phyloP scores from a whole-genome alignment of 208 protist species.

The Crithidia fasciculata region DNA sequence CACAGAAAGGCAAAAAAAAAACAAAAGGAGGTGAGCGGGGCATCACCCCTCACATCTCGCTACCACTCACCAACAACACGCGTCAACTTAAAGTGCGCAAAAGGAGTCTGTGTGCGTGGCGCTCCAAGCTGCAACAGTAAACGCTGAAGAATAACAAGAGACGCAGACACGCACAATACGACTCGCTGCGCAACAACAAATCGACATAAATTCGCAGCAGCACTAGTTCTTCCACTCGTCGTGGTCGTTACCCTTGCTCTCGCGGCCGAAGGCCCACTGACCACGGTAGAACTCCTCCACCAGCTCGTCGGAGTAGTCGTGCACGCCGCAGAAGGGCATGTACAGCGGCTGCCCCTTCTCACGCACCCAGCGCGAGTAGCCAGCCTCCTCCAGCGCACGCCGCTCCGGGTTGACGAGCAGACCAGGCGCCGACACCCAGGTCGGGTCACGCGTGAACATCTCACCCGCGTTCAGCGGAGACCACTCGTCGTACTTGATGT shows the following conservation, averaged over 20 bases:
- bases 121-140: too few species aligned
- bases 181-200: too few species aligned
- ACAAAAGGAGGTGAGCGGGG: too few species aligned
- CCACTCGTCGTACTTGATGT: slow-evolving; percentile 86
- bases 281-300: slow-evolving; percentile 92
- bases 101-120: too few species aligned
- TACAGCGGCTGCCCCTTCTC: slow-evolving; percentile 86
- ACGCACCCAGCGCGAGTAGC: slow-evolving; percentile 84
- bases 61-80: too few species aligned
- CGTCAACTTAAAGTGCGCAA: too few species aligned
- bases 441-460: slow-evolving; percentile 79
- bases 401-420: slow-evolving; percentile 83
- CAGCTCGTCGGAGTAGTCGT: slow-evolving; percentile 89
- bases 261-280: slow-evolving; percentile 85
- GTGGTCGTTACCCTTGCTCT: slow-evolving; percentile 90
- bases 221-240: slow-evolving; percentile 88
- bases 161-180: too few species aligned
- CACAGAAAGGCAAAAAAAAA: slow-evolving; percentile 1
- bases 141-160: too few species aligned
- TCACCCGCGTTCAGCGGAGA: slow-evolving; percentile 71
- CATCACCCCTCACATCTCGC: too few species aligned
- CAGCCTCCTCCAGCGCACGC: slow-evolving; percentile 76
- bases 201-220: too few species aligned
- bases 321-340: slow-evolving; percentile 90
- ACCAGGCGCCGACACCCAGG: slow-evolving; percentile 77